phyloP scores from a whole-genome alignment of 345 rosid species.

The Gossypium longicalyx region DNA sequence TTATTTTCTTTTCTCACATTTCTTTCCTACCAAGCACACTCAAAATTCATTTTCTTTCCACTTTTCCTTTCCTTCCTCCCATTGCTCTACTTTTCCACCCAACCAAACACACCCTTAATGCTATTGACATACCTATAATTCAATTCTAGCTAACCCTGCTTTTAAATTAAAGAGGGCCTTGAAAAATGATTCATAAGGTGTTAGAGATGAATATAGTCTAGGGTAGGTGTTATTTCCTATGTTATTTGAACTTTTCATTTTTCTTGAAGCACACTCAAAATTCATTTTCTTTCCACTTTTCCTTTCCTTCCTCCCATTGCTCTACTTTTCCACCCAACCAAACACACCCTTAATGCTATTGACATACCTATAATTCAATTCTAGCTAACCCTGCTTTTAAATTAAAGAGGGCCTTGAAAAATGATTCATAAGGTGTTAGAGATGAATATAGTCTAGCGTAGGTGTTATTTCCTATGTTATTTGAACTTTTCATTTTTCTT shows the following conservation, averaged over 20 bases:
- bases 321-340: no score
- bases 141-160: not conserved
- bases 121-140: slow-evolving; percentile 1
- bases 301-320: no score
- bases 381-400: slow-evolving; percentile 6
- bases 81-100: no score
- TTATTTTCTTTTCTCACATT: no score
- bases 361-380: not conserved
- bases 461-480: not conserved
- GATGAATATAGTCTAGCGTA: not conserved
- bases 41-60: no score
- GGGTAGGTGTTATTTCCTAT: not conserved
- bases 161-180: not conserved
- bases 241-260: not conserved
- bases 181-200: not conserved
- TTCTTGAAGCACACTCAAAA: not conserved
- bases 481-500: not conserved
- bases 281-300: no score
- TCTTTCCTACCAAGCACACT: no score
- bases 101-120: not conserved
- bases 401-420: not conserved
- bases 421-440: not conserved
- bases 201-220: not conserved
- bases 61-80: no score
- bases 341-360: not conserved